Conservation (phyloP, 805 yeast species). For the Candida odintsovae region DNA sequence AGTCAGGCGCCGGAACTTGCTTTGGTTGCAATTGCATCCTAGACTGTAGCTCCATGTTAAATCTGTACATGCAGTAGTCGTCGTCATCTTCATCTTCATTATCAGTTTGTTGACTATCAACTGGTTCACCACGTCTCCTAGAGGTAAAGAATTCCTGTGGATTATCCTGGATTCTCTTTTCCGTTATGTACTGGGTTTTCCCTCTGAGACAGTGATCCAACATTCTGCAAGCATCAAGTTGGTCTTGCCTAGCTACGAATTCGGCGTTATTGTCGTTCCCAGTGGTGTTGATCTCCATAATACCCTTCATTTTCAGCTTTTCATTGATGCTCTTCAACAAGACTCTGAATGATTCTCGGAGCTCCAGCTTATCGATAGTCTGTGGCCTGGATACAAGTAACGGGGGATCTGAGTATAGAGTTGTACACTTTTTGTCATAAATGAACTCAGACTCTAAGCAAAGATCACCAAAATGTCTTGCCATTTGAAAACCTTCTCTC, state of each 20-base stretch:
- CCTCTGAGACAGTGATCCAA: background rate
- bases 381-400: background rate
- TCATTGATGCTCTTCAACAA: background rate
- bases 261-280: background rate
- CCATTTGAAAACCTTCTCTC: constrained; percentile 34
- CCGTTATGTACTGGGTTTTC: background rate
- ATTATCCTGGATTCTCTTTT: background rate
- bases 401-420: constrained; percentile 4
- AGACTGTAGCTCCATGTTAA: background rate
- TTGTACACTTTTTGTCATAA: constrained; percentile 6
- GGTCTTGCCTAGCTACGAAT: background rate
- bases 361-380: constrained; percentile 3
- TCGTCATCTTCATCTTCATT: background rate
- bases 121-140: background rate
- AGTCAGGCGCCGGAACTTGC: too few relatives aligned
- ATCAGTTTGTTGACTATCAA: background rate
- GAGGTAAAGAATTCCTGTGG: background rate
- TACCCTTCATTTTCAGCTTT: background rate
- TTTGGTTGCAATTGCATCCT: too few relatives aligned
- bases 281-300: background rate
- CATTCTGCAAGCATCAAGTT: background rate
- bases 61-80: background rate
- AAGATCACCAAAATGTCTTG: constrained; percentile 34
- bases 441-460: constrained; percentile 17
- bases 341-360: background rate